phyloP scores from a whole-genome alignment of 345 rosid genomes.

The Eucalyptus dawsonii region DNA sequence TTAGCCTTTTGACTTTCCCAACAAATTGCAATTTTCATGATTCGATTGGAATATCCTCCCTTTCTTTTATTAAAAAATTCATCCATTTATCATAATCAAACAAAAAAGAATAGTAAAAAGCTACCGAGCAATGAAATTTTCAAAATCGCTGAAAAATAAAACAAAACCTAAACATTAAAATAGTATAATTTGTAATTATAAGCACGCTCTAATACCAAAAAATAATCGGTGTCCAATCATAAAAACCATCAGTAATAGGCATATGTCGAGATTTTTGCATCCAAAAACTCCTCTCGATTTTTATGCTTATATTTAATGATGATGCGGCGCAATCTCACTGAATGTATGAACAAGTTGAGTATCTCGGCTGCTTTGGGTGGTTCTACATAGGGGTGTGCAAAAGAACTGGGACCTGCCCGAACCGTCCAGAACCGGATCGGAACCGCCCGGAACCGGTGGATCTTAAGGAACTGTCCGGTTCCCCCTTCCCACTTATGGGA shows the following conservation, averaged over 20 bases:
- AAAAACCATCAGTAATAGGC: not conserved
- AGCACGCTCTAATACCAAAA: too few species aligned
- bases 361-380: not conserved
- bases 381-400: too few species aligned
- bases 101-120: not conserved
- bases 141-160: too few species aligned
- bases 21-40: not conserved
- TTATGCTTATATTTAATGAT: not conserved
- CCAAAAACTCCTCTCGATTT: not conserved
- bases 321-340: not conserved
- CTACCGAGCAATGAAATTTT: not conserved
- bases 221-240: too few species aligned
- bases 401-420: too few species aligned
- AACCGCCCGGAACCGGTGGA: too few species aligned
- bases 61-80: not conserved
- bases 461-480: too few species aligned
- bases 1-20: accelerated
- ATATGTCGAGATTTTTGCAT: not conserved
- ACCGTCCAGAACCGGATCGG: too few species aligned
- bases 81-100: too few species aligned
- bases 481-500: too few species aligned
- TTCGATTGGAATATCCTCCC: not conserved
- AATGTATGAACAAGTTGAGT: not conserved
- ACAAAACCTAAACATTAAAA: not conserved
- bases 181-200: too few species aligned